Evolutionary conservation across 176 grass and related monocot species (phyloP).

Genomic region (Zea luxurians): DNA sequence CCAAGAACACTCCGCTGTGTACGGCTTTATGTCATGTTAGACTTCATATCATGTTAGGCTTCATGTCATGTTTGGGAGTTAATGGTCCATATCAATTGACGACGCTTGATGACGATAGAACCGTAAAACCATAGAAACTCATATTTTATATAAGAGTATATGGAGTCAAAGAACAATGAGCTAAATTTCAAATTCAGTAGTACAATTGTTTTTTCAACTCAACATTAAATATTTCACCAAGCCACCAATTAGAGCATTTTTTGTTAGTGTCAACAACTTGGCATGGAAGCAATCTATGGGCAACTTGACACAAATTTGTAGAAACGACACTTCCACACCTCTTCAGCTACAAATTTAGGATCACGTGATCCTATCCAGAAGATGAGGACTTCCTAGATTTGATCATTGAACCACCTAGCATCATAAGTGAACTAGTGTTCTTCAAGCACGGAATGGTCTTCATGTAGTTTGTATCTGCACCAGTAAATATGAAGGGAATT

Average conservation of each 20-base stretch:
- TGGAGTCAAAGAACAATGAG: too few relatives aligned
- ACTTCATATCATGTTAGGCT: too few relatives aligned
- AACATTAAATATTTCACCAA: background rate
- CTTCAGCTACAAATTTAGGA: slow-evolving; percentile 56
- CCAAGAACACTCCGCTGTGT: too few relatives aligned
- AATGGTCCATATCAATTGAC: too few relatives aligned
- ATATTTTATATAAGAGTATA: too few relatives aligned
- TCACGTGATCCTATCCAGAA: slow-evolving; percentile 58
- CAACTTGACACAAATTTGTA: slow-evolving; percentile 63
- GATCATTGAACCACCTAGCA: slow-evolving; percentile 54
- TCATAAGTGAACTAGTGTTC: slow-evolving; percentile 71
- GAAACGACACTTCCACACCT: slow-evolving; percentile 64
- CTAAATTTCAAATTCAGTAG: too few relatives aligned
- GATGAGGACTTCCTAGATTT: slow-evolving; percentile 54
- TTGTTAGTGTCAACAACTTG: slow-evolving; percentile 20
- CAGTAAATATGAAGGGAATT: background rate
- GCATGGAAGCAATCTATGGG: too few relatives aligned
- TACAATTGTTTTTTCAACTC: background rate
- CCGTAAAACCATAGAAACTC: too few relatives aligned
- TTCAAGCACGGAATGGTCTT: slow-evolving; percentile 70
- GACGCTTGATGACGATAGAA: too few relatives aligned
- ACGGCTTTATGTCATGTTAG: too few relatives aligned
- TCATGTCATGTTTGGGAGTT: too few relatives aligned
- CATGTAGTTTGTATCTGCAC: slow-evolving; percentile 80
- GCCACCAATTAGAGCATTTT: background rate